Evolutionary conservation across 306 rosid species (phyloP).

Genomic region (Vachellia collinsii): DNA sequence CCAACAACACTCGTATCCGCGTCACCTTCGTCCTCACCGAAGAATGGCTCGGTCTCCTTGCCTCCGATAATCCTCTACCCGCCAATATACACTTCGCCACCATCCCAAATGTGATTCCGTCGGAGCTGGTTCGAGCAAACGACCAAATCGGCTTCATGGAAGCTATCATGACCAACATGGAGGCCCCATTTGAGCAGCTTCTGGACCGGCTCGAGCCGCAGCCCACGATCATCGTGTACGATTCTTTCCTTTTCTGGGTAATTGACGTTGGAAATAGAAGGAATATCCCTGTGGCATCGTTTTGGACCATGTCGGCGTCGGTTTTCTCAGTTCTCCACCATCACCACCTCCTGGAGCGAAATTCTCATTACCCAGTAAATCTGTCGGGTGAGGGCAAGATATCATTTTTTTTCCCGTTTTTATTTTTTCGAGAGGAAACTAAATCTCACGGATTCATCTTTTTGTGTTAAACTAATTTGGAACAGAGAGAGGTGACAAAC

Average conservation of each 20-base stretch:
- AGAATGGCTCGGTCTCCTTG: conserved; percentile 41
- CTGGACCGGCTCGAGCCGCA: conserved; percentile 37
- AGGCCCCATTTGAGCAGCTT: conserved; percentile 48
- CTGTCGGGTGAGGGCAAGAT: conserved; percentile 15
- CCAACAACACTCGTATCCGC: conserved; percentile 17
- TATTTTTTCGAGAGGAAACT: neutral
- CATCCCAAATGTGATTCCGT: conserved; percentile 43
- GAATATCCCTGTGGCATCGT: conserved; percentile 48
- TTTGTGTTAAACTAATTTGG: neutral
- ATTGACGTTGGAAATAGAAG: conserved; percentile 40
- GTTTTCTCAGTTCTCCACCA: conserved; percentile 38
- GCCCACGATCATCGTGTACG: conserved; percentile 34
- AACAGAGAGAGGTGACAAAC: conserved; percentile 43
- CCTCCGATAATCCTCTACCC: conserved; percentile 41
- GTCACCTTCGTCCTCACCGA: conserved; percentile 56
- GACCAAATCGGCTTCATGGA: conserved; percentile 32
- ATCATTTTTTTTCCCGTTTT: neutral
- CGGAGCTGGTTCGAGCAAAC: conserved; percentile 28
- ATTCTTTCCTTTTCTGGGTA: conserved; percentile 42
- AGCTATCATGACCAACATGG: conserved; percentile 53
- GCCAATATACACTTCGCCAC: conserved; percentile 37
- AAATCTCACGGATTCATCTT: neutral
- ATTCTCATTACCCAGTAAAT: conserved; percentile 41
- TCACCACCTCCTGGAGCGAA: conserved; percentile 24
- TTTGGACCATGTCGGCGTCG: conserved; percentile 47